Conservation (phyloP, 345 rosid genomes). For the Populus euphratica region DNA sequence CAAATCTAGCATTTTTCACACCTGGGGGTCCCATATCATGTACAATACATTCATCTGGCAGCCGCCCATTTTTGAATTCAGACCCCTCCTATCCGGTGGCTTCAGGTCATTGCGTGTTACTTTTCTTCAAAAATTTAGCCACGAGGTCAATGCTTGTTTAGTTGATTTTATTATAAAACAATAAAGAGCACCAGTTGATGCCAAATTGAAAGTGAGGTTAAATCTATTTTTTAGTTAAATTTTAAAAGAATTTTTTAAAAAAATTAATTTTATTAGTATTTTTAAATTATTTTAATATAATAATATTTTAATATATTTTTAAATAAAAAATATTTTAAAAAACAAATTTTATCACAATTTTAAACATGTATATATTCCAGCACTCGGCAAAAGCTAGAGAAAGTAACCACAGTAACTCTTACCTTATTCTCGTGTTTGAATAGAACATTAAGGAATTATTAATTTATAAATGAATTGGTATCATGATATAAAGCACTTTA, state of each 20-base stretch:
- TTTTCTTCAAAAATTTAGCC: background rate
- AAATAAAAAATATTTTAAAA: too few species aligned
- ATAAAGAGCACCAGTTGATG: too few species aligned
- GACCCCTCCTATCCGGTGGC: background rate
- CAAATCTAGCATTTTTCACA: background rate
- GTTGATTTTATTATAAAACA: background rate
- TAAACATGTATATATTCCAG: background rate
- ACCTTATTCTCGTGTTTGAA: background rate
- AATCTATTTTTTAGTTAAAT: too few species aligned
- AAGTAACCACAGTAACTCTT: background rate
- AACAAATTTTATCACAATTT: too few species aligned
- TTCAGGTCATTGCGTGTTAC: background rate
- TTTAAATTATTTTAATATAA: too few species aligned
- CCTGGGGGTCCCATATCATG: background rate
- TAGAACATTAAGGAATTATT: background rate
- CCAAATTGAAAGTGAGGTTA: too few species aligned
- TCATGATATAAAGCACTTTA: background rate
- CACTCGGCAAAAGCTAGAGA: background rate
- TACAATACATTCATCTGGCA: background rate
- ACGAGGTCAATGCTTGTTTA: constrained; percentile 1
- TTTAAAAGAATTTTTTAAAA: too few species aligned
- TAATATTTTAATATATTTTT: too few species aligned
- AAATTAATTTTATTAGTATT: too few species aligned
- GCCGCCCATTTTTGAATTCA: background rate
- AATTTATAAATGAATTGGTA: background rate